These are phyloP conservation scores for Trichoderma aggressivum DNA, from an alignment of 2,329 filamentous ascomycete species.

Conservation along the genomic window DNA sequence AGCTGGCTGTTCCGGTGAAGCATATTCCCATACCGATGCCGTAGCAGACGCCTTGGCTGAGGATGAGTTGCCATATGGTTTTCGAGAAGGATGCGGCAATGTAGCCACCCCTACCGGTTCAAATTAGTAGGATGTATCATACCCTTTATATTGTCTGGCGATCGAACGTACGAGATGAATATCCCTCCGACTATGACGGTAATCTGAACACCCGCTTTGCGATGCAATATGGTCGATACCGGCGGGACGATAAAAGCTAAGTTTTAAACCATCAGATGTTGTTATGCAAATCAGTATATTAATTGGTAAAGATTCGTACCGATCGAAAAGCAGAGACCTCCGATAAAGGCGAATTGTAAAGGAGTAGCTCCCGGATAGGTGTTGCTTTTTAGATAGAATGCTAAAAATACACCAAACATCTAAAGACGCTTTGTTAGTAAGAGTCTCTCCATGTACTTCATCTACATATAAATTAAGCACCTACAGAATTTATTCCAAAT, in stretches of 20 bases:
- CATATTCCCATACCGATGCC: slow-evolving; percentile 74
- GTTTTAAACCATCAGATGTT: slow-evolving; percentile 55
- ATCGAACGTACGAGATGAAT: slow-evolving; percentile 4
- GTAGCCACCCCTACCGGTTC: slow-evolving; percentile 36
- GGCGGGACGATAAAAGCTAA: not conserved
- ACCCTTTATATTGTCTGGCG: not conserved
- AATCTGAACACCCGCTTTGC: not conserved
- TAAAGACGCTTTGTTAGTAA: not conserved
- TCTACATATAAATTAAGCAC: not conserved
- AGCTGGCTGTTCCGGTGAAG: slow-evolving; percentile 65
- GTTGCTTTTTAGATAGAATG: slow-evolving; percentile 54
- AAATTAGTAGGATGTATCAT: not conserved
- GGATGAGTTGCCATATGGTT: slow-evolving; percentile 69
- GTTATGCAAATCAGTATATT: slow-evolving; percentile 57
- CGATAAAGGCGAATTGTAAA: slow-evolving; percentile 72
- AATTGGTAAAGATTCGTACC: slow-evolving; percentile 56
- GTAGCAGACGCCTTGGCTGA: slow-evolving; percentile 72
- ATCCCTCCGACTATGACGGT: not conserved
- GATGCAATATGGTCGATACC: not conserved
- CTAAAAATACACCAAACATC: slow-evolving; percentile 47
- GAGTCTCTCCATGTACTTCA: rapidly evolving
- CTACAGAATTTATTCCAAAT: slow-evolving; percentile 6
- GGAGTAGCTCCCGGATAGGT: slow-evolving; percentile 60
- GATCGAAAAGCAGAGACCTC: slow-evolving; percentile 37
- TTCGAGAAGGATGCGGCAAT: slow-evolving; percentile 60